Evolutionary conservation across 768 basidiomycete species (phyloP), one percentile per base, ranked within the genome.

Genomic region (Pulveroboletus frians): DNA sequence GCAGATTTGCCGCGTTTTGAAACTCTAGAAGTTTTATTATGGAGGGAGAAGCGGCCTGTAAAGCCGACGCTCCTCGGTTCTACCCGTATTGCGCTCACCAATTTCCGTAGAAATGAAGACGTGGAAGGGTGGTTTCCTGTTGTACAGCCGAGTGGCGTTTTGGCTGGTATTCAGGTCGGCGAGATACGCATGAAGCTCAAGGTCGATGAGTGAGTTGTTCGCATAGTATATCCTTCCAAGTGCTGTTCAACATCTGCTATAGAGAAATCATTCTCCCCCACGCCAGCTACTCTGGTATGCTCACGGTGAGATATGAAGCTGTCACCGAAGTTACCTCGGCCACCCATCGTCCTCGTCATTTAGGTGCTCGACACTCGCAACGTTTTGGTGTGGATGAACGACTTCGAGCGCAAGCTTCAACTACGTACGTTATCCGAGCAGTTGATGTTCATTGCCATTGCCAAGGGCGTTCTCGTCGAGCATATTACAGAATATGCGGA

Each of bases 121-220:
- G 75, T 88, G 5, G 90, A 93, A 62, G 91, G 91, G 13, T 93
- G 88, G 88, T 92, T 83, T 66, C 85, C 89, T 13, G 79, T 91
- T 3, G 69, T 86, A 45, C 76, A 78, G 37, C 62, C 70, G 36
- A 78, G 75, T 34, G 67, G 74, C 9, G 60, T 73, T 35, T 69
- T 74, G 27, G 72, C 71, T 20, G 77, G 81, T 56, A 59, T 79
- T 38, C 84, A 86, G 60, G 75, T 81, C 6, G 91, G 91, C 32
- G 89, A 92, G 58, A 69, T 92, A 38, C 77, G 83, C 42, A 67
- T 93, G 58, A 85, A 83, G 58, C 63, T 92, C 43, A 72, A 76
- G 51, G 81, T 92, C 9, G 79, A 87, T 50, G 92, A 93, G 87
- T 89, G 52, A 54, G 77, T 73, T 8, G 1, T 31, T 23, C 10